Conservation (phyloP, 495 filamentous ascomycete species). For the Aspergillus nanangensis region DNA sequence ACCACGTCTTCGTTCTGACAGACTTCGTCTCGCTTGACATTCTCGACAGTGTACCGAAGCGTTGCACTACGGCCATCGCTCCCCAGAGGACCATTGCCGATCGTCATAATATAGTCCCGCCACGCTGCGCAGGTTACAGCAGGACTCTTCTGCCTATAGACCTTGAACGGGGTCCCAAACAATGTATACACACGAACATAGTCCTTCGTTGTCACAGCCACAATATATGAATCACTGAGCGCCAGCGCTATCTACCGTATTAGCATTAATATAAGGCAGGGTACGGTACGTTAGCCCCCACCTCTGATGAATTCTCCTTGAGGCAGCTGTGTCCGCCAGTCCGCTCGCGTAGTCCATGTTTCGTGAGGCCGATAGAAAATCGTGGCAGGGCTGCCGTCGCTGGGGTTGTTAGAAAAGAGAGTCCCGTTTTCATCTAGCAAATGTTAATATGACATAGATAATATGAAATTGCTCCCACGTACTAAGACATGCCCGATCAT, state of each 20-base stretch:
- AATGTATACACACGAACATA: slow-evolving; percentile 92
- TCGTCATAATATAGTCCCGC: slow-evolving; percentile 88
- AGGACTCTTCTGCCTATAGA: slow-evolving; percentile 89
- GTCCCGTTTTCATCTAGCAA: slow-evolving; percentile 72
- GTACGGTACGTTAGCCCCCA: slow-evolving; percentile 18
- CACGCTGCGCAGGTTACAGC: slow-evolving; percentile 89
- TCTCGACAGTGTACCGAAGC: slow-evolving; percentile 84
- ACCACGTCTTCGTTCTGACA: slow-evolving; percentile 90
- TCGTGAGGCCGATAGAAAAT: slow-evolving; percentile 98
- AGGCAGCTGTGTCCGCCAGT: slow-evolving; percentile 86
- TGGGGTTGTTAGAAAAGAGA: slow-evolving; percentile 78
- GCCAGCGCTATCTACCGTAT: slow-evolving; percentile 59
- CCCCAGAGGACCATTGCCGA: slow-evolving; percentile 85
- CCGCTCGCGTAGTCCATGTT: slow-evolving; percentile 85
- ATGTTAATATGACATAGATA: background rate
- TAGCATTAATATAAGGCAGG: slow-evolving; percentile 50
- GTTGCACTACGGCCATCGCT: slow-evolving; percentile 64
- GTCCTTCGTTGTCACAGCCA: slow-evolving; percentile 75
- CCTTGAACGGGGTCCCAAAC: slow-evolving; percentile 80
- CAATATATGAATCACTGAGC: slow-evolving; percentile 86
- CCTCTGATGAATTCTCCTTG: slow-evolving; percentile 70
- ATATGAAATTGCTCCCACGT: too few relatives aligned
- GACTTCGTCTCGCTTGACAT: slow-evolving; percentile 87
- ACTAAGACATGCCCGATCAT: slow-evolving; percentile 91
- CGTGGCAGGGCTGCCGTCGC: slow-evolving; percentile 63